These are phyloP conservation scores for Zygosaccharomyces pseudorouxii DNA, from an alignment of 805 yeast genomes.

Conservation along the genomic window DNA sequence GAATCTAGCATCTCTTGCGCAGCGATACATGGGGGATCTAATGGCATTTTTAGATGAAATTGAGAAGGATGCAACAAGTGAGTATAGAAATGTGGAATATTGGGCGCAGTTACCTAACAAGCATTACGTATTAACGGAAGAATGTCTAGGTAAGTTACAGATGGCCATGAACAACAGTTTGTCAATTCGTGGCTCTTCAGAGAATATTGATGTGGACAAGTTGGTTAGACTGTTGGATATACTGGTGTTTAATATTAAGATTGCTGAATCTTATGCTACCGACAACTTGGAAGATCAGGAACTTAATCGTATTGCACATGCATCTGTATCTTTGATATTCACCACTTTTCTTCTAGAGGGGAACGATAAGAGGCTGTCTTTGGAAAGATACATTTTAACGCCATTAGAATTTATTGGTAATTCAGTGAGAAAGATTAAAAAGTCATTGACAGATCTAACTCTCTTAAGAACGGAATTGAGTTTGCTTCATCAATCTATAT, in stretches of 20 bases:
- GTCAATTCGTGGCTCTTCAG: conserved; percentile 12
- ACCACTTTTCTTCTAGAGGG: conserved; percentile 39
- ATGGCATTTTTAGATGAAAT: conserved; percentile 11
- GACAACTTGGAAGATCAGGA: not conserved
- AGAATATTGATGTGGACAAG: conserved; percentile 7
- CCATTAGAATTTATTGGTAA: conserved; percentile 40
- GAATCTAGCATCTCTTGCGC: conserved; percentile 20
- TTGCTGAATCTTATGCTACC: conserved; percentile 5
- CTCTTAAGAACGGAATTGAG: conserved; percentile 13
- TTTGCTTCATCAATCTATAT: conserved; percentile 19
- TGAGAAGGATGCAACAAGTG: conserved; percentile 6
- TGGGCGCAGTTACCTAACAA: conserved; percentile 17
- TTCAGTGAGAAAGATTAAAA: conserved; percentile 33
- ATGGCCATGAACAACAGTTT: conserved; percentile 19
- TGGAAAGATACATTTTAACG: conserved; percentile 42
- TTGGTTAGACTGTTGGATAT: conserved; percentile 18
- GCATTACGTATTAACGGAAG: conserved; percentile 15
- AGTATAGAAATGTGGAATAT: conserved; percentile 15
- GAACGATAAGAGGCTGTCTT: conserved; percentile 41
- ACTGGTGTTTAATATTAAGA: conserved; percentile 19
- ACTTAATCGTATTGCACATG: conserved; percentile 29
- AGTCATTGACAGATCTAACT: conserved; percentile 19
- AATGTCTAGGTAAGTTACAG: conserved; percentile 15
- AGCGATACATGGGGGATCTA: conserved; percentile 24
- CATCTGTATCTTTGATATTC: conserved; percentile 39